Percentiles rank a stretch among this genome's conserved stretches.
These are phyloP conservation scores for Aphanomyces invadans DNA, from an alignment of 352 stramenopile genomes.

Conservation along the genomic window DNA sequence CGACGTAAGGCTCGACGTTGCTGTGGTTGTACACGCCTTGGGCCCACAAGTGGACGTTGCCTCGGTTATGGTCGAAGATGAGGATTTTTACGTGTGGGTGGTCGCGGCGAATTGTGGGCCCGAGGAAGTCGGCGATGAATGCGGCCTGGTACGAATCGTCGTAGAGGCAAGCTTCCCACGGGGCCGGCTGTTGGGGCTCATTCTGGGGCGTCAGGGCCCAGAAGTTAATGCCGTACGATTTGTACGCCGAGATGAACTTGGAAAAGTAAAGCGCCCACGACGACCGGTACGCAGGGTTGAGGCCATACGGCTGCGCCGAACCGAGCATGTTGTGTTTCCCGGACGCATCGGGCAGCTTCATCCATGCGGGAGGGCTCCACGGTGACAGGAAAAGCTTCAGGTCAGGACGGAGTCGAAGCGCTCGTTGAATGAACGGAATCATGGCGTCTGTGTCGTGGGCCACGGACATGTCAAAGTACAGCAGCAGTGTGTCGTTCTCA, in stretches of 20 bases:
- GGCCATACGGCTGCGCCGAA: constrained; percentile 23
- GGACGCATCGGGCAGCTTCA: constrained; percentile 36
- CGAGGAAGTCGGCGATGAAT: constrained; percentile 39
- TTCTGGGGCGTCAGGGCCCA: constrained; percentile 52
- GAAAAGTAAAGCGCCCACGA: constrained; percentile 40
- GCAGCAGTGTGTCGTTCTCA: constrained; percentile 32
- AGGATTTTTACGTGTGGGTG: constrained; percentile 43
- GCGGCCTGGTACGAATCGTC: constrained; percentile 21
- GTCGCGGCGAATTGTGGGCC: constrained; percentile 32
- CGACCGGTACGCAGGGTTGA: constrained; percentile 29
- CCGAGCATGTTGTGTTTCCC: constrained; percentile 31
- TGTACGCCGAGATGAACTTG: constrained; percentile 47
- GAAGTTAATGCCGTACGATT: constrained; percentile 30
- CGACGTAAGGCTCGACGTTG: constrained; percentile 31
- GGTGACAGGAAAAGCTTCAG: constrained; percentile 42
- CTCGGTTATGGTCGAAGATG: constrained; percentile 54
- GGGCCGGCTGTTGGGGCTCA: constrained; percentile 34
- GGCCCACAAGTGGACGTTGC: constrained; percentile 30
- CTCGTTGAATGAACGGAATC: constrained; percentile 31
- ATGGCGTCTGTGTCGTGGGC: constrained; percentile 38
- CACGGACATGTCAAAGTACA: constrained; percentile 36
- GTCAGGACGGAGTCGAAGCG: neutral
- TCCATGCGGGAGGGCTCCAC: constrained; percentile 49
- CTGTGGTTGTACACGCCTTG: constrained; percentile 21
- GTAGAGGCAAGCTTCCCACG: constrained; percentile 29